Conservation (phyloP, 2,329 filamentous ascomycete species). For the Paecilomyces dactylethromorphus region DNA sequence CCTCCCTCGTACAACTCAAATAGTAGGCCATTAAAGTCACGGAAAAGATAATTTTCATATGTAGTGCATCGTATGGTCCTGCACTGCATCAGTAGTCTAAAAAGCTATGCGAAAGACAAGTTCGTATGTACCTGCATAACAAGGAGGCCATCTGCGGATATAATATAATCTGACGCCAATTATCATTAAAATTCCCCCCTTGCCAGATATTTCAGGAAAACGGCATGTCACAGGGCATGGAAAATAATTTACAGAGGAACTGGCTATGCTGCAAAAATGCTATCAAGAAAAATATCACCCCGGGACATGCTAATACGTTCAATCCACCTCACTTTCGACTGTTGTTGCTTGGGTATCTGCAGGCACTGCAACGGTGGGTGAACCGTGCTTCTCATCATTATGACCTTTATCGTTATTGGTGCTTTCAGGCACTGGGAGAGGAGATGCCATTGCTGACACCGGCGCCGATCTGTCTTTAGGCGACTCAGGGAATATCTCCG, state of each 20-base stretch:
- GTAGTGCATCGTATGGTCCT: constrained; percentile 22
- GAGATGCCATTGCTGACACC: constrained; percentile 13
- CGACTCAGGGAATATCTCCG: constrained; percentile 49
- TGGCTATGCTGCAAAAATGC: not conserved
- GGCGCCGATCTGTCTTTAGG: constrained; percentile 14
- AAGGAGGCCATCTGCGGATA: constrained; percentile 7
- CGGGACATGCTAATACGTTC: not conserved
- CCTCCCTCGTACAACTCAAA: not conserved
- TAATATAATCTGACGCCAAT: not conserved
- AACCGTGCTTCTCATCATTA: not conserved
- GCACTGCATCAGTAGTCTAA: not conserved
- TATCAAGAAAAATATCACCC: not conserved
- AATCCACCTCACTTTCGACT: constrained; percentile 5
- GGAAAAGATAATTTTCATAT: no score
- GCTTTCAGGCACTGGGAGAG: constrained; percentile 4
- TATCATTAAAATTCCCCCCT: constrained; percentile 1
- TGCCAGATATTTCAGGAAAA: constrained; percentile 6
- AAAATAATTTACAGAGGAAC: not conserved
- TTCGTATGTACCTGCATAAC: constrained; percentile 7
- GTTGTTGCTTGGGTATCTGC: not conserved
- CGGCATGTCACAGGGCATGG: not conserved
- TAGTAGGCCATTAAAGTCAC: not conserved
- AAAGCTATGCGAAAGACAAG: not conserved
- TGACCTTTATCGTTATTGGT: constrained; percentile 8
- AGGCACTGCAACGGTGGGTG: not conserved